phyloP scores from a whole-genome alignment of 129 eudicot species.

The Chrysanthemum makinoi region DNA sequence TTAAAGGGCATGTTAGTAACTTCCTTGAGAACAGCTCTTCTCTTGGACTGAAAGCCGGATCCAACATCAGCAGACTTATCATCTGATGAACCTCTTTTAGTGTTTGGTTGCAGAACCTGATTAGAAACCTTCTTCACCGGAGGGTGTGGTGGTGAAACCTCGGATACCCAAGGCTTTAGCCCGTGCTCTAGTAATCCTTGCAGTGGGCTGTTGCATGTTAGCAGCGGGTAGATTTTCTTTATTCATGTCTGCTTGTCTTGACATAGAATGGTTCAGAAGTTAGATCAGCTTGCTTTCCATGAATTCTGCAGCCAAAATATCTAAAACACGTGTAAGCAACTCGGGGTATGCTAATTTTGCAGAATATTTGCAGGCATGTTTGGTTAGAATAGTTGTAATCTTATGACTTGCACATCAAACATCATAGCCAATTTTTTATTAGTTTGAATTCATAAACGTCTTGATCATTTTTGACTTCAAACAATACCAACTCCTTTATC shows the following conservation, averaged over 20 bases:
- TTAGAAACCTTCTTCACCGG: conserved; percentile 32
- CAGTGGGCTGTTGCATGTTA: conserved; percentile 41
- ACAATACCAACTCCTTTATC: neutral
- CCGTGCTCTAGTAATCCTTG: conserved; percentile 76
- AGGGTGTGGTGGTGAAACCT: conserved; percentile 52
- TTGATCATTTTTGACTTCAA: conserved; percentile 7
- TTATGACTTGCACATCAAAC: neutral
- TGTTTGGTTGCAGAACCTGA: conserved; percentile 34
- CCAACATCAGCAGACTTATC: conserved; percentile 31
- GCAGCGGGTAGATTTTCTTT: conserved; percentile 49
- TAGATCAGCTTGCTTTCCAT: conserved; percentile 31
- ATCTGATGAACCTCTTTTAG: conserved; percentile 62
- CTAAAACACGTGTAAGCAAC: conserved; percentile 14
- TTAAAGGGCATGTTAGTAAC: conserved; percentile 54
- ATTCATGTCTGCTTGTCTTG: conserved; percentile 50
- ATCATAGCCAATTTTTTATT: conserved; percentile 11
- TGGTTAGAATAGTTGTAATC: no score
- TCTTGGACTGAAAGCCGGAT: conserved; percentile 54
- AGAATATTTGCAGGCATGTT: no score
- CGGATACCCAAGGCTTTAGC: conserved; percentile 66
- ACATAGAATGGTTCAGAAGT: conserved; percentile 24
- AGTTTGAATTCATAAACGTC: neutral
- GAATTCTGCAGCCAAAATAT: conserved; percentile 41
- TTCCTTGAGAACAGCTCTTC: conserved; percentile 77
- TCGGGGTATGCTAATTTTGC: neutral